Base-by-base conservation (phyloP, 106 monocot species). In the Acorus gramineus region DNA sequence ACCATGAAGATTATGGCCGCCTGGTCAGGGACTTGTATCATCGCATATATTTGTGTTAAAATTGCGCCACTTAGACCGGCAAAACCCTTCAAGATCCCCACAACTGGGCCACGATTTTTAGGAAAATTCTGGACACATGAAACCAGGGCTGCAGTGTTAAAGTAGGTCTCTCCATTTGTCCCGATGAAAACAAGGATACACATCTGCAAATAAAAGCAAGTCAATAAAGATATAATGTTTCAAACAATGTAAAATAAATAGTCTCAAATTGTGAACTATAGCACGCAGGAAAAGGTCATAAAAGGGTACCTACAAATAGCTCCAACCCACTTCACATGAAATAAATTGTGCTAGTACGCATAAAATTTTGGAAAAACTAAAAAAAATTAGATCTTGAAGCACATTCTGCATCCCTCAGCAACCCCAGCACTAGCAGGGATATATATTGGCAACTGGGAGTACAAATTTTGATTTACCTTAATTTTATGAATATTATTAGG, bases 11-110 rank as follows among this genome's bases (percentile, higher is more conserved):
- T 80, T 46, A 93, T 57, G 14, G 76, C 65, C 4, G 88, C 76
- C 46, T 83, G 77, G 65, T 83, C 78, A 3, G 82, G 79, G 9
- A 76, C 62, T 60, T 89, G 80, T 4, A 93, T 61, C 63, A 85
- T 61, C 3, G 85, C 70, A 60, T 83, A 93, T 53, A 88, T 66
- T 56, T 93, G 93, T 2, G 89, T 93, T 44, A 93, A 67, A 5
- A 93, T 93, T 48, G 93, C 93, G 11, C 93, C 93, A 65, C 93
- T 89, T 52, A 93, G 61, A 47, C 93, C 93, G 4, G 88, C 85
- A 71, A 89, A 93, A 42, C 93, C 93, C 65, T 93, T 93, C 6
- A 93, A 67, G 14, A 93, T 93, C n/a, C 93, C 93, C 2, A 93
- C 93, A 5, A 93, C 42, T 11, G 93, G 93, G 44, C 93, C 93